These are phyloP conservation scores for Pichia sp. DNA, from an alignment of 1,139 yeast genomes.

Conservation along the genomic window DNA sequence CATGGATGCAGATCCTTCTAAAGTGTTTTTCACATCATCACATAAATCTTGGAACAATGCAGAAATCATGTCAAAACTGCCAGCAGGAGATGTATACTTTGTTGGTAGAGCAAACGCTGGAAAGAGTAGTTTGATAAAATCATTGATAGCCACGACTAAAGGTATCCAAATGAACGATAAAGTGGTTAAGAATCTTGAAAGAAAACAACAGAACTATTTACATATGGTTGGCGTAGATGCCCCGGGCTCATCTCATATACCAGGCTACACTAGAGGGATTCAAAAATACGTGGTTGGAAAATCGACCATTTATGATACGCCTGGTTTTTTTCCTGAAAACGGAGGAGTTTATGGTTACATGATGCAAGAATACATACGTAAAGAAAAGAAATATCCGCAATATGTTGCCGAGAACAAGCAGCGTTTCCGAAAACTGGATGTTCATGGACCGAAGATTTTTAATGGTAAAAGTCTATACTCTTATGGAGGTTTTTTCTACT, in stretches of 20 bases:
- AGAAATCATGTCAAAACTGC: constrained; percentile 28
- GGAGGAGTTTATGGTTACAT: constrained; percentile 29
- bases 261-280: constrained; percentile 48
- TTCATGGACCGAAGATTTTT: constrained; percentile 15
- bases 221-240: constrained; percentile 2
- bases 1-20: constrained; percentile 34
- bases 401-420: constrained; percentile 8
- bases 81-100: constrained; percentile 40
- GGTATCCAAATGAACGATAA: constrained; percentile 16
- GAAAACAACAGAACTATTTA: constrained; percentile 11
- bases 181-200: constrained; percentile 11
- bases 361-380: constrained; percentile 28
- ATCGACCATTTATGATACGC: constrained; percentile 38
- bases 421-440: constrained; percentile 5
- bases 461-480: constrained; percentile 28
- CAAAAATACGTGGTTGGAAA: constrained; percentile 28
- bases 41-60: constrained; percentile 44
- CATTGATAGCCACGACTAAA: constrained; percentile 23
- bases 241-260: constrained; percentile 39
- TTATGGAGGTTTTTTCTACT: constrained; percentile 54
- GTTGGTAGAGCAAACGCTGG: constrained; percentile 76
- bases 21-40: constrained; percentile 45
- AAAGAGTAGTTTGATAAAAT: constrained; percentile 55
- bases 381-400: constrained; percentile 30
- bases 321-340: constrained; percentile 38